phyloP scores from a whole-genome alignment of 2,329 filamentous ascomycete genomes.

The Ciborinia camelliae region DNA sequence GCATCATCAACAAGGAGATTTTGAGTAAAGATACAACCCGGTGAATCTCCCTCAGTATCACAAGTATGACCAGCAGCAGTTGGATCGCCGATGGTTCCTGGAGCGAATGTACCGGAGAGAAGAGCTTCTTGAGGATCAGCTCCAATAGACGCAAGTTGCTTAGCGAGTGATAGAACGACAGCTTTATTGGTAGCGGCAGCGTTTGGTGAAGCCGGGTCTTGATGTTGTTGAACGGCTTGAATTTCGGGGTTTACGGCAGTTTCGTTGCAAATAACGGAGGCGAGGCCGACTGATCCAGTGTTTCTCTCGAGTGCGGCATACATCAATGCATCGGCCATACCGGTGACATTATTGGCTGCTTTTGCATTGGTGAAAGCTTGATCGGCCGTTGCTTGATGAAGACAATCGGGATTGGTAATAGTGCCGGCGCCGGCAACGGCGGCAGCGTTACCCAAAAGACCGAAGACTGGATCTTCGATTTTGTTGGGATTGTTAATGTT shows the following conservation, averaged over 20 bases:
- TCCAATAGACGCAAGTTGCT: slow-evolving; percentile 58
- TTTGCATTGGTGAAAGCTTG: slow-evolving; percentile 61
- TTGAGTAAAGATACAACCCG: slow-evolving; percentile 54
- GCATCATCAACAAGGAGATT: slow-evolving; percentile 53
- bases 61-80: slow-evolving; percentile 51
- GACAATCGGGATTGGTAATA: slow-evolving; percentile 53
- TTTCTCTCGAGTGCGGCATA: slow-evolving; percentile 58
- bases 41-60: slow-evolving; percentile 45
- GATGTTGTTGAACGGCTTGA: slow-evolving; percentile 59
- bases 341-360: slow-evolving; percentile 49
- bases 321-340: slow-evolving; percentile 51
- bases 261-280: slow-evolving; percentile 54
- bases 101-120: slow-evolving; percentile 58
- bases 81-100: slow-evolving; percentile 48
- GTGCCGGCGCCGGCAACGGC: slow-evolving; percentile 47
- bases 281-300: slow-evolving; percentile 54
- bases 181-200: slow-evolving; percentile 58
- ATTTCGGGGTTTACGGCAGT: slow-evolving; percentile 65
- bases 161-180: slow-evolving; percentile 56
- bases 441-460: slow-evolving; percentile 51
- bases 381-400: slow-evolving; percentile 57
- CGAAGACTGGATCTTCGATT: slow-evolving; percentile 50
- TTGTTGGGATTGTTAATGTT: slow-evolving; percentile 48
- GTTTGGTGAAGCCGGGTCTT: slow-evolving; percentile 60
- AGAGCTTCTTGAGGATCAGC: slow-evolving; percentile 61